phyloP scores from a whole-genome alignment of 495 filamentous ascomycete genomes.

The Podospora sp. region DNA sequence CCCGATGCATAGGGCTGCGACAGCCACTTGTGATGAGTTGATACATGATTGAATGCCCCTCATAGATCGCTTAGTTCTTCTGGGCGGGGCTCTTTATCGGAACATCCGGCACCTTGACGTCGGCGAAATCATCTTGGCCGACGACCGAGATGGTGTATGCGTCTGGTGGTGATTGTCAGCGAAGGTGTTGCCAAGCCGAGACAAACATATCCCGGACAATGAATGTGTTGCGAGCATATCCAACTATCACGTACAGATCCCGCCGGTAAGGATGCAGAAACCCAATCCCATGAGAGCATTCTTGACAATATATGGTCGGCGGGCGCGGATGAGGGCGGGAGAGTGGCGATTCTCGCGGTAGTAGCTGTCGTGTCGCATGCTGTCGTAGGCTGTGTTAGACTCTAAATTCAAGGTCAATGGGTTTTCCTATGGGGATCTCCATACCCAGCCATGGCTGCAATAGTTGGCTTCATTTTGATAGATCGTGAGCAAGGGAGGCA shows the following conservation, averaged over 20 bases:
- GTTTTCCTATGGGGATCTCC: not conserved
- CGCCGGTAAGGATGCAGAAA: slow-evolving; percentile 68
- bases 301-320: slow-evolving; percentile 87
- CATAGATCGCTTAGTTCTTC: slow-evolving; percentile 34
- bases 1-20: not conserved
- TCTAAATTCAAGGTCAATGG: not conserved
- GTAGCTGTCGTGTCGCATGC: slow-evolving; percentile 77
- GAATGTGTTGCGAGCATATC: not conserved
- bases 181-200: not conserved
- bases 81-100: slow-evolving; percentile 32
- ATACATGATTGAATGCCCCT: not conserved
- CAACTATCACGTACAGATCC: slow-evolving; percentile 65
- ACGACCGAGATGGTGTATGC: slow-evolving; percentile 85
- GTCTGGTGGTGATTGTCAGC: slow-evolving; percentile 54
- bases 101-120: slow-evolving; percentile 81
- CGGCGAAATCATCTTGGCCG: slow-evolving; percentile 96
- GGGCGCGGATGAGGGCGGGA: slow-evolving; percentile 83
- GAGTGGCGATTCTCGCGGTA: slow-evolving; percentile 80
- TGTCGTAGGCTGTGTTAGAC: slow-evolving; percentile 33
- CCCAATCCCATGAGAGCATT: slow-evolving; percentile 75
- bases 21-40: not conserved
- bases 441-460: slow-evolving; percentile 31
- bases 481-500: not conserved
- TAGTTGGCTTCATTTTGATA: not conserved
- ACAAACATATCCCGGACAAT: not conserved